Base-by-base conservation (phyloP, 2,329 filamentous ascomycete species). In the Trichoderma citrinoviride region DNA sequence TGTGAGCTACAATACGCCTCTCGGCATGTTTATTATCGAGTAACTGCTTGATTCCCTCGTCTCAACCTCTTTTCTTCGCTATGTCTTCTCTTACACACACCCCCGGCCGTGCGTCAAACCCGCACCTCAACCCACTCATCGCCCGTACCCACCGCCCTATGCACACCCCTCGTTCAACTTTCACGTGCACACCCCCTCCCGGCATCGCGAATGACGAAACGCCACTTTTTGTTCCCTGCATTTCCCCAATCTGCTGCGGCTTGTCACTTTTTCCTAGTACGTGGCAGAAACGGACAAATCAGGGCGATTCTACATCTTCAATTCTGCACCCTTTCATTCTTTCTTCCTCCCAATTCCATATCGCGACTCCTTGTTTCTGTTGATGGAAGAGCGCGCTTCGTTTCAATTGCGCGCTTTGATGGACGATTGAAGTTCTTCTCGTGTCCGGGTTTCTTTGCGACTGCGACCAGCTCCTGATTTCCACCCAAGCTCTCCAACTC, bases 121-220 rank as follows among this genome's bases (percentile, higher is more conserved):
- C 27, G 6, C 25, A 15, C 12, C 17, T 56, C 15, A n/a, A 46
- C 14, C 10, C 41, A 37, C 41, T 27, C n/a, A n/a, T 46, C 14
- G 4, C 21, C 10, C 33, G 19, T 15, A 5, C 12, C 47, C 47
- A 52, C 47, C 5, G 8, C 23, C 40, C 43, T 60, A 21, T 27
- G 6, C 15, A 54, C 49, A 41, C 50, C 6, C 57, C 46, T 25
- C 14, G 2, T 14, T 1, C 2, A 19, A n/a, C 19, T 19, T 40
- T 27, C 53, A 64, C 53, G 43, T 57, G 61, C 44, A 43, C 61
- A 50, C 57, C 33, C 23, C 46, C 33, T 47, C 55, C 57, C 56
- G n/a, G 55, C n/a, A 43, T 15, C 7, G 10, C 19, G 27, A 37
- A 57, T 57, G 61, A 64, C 61, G 61, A 64, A 64, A 64, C 61